Conservation (phyloP, 345 rosid species). For the Hevea brasiliensis region DNA sequence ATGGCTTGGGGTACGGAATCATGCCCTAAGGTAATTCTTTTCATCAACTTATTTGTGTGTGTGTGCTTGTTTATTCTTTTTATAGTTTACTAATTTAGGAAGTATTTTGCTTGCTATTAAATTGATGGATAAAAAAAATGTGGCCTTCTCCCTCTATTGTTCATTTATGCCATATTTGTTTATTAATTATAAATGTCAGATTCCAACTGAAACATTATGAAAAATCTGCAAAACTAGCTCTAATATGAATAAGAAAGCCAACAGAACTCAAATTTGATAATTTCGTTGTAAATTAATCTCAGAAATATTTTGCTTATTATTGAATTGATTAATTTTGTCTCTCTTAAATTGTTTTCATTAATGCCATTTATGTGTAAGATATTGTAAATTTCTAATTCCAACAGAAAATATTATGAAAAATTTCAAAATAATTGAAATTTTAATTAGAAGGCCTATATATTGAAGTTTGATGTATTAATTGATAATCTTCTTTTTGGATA, state of each 20-base stretch:
- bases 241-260: neutral
- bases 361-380: neutral
- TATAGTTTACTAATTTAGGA: neutral
- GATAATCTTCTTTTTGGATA: neutral
- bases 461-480: neutral
- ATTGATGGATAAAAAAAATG: neutral
- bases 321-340: neutral
- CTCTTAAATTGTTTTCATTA: neutral
- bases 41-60: neutral
- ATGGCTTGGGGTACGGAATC: constrained; percentile 98
- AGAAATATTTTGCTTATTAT: neutral
- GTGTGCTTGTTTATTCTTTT: neutral
- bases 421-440: neutral
- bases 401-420: neutral
- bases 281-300: neutral
- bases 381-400: neutral
- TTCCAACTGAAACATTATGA: neutral
- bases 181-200: neutral
- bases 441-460: neutral
- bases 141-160: neutral
- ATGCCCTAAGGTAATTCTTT: constrained; percentile 78
- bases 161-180: neutral
- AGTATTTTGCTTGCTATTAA: neutral
- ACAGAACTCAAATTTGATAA: neutral
- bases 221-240: neutral